Conservation (phyloP, 257 asterid species). For the Solanum okadae region DNA sequence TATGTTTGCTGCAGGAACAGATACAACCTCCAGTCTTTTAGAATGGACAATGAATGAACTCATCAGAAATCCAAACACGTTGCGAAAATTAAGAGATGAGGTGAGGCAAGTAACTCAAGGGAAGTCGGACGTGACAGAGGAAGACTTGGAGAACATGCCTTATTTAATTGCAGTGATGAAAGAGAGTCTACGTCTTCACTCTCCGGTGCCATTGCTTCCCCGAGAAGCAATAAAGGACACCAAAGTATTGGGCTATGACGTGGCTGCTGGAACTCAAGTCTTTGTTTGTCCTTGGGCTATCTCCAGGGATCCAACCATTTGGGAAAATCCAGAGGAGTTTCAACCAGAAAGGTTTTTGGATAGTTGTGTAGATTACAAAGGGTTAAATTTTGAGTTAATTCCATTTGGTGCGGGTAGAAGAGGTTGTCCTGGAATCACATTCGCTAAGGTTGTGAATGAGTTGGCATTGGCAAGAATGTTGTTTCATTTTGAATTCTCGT, state of each 20-base stretch:
- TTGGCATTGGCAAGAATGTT: slow-evolving; percentile 29
- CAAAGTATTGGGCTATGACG: slow-evolving; percentile 30
- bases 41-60: slow-evolving; percentile 46
- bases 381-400: slow-evolving; percentile 26
- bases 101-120: slow-evolving; percentile 10
- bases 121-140: slow-evolving; percentile 14
- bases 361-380: slow-evolving; percentile 18
- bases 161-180: slow-evolving; percentile 37
- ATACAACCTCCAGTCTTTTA: slow-evolving; percentile 20
- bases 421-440: slow-evolving; percentile 35
- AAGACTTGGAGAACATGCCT: slow-evolving; percentile 25
- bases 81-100: slow-evolving; percentile 17
- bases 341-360: slow-evolving; percentile 39
- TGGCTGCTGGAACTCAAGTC: slow-evolving; percentile 21
- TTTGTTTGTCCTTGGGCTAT: slow-evolving; percentile 45
- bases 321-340: slow-evolving; percentile 43
- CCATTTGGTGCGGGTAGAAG: slow-evolving; percentile 56
- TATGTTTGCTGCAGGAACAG: slow-evolving; percentile 41
- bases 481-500: slow-evolving; percentile 13
- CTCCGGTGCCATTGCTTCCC: slow-evolving; percentile 40
- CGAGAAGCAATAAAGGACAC: slow-evolving; percentile 30
- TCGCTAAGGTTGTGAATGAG: slow-evolving; percentile 15
- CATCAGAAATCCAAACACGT: background rate
- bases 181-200: slow-evolving; percentile 29
- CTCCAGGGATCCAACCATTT: slow-evolving; percentile 22